Base-by-base conservation (phyloP, 768 basidiomycete genomes). In the Candolleomyces aberdarensis region DNA sequence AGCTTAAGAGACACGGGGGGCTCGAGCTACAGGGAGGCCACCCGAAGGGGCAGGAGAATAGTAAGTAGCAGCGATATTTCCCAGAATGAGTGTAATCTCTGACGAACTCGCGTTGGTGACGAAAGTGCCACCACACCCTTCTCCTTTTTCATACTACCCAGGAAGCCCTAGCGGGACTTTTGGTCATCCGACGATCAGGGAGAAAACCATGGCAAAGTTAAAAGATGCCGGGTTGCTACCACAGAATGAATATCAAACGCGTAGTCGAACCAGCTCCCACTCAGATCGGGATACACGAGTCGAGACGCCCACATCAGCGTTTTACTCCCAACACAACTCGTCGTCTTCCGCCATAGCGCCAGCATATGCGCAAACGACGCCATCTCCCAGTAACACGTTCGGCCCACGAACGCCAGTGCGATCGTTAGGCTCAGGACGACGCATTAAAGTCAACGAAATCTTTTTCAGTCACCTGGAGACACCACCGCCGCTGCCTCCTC, bases 401-500 rank as follows among this genome's bases (percentile, higher is more conserved):
- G 60, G 60, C 5, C 20, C 43, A 2, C 60, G 52, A 17, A 54
- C 52, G 15, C 52, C 52, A 26, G 32, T 31, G 9, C 52, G 52
- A 17, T 54, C 32, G 0, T 32, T 4, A n/a, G n/a, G 52, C 32
- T 32, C 32, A 31, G 29, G 52, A 19, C 52, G 52, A 6, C 52
- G 52, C 32, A 54, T 39, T 43, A 54, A 29, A 55, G 53, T 61
- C 62, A 63, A 65, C 40, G 63, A 67, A 54, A 67, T 69, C 51
- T 64, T 63, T 63, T 69, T 70, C 65, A 67, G 57, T 52, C 71
- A 64, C 63, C 71, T 64, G 49, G 75, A 77, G 19, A 67, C 74
- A 32, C 78, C 72, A 4, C 85, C 85, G 9, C 84, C 85, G 14
- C 66, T 87, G 40, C 85, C 85, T n/a, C 76, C 83, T 15, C 76